phyloP scores from a whole-genome alignment of 441 rosid genomes.

The Melianthus villosus region DNA sequence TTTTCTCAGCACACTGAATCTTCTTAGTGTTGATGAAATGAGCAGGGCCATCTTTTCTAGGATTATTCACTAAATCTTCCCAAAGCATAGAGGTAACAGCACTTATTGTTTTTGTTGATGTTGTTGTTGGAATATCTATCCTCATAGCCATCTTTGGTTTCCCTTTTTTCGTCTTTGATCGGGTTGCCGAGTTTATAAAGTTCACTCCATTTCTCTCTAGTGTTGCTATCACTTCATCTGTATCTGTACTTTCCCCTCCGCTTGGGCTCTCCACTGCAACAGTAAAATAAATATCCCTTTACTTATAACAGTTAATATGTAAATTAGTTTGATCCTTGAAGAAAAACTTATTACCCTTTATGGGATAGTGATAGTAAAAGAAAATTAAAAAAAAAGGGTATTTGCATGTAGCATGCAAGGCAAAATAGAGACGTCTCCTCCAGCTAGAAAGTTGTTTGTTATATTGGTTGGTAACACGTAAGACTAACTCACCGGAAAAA shows the following conservation, averaged over 20 bases:
- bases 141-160: slow-evolving; percentile 64
- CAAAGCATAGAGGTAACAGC: slow-evolving; percentile 51
- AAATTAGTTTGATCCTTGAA: too few relatives aligned
- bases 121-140: slow-evolving; percentile 51
- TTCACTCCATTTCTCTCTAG: slow-evolving; percentile 58
- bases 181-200: slow-evolving; percentile 45
- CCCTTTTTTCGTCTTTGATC: slow-evolving; percentile 54
- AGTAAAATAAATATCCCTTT: too few relatives aligned
- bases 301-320: too few relatives aligned
- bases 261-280: slow-evolving; percentile 25
- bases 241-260: slow-evolving; percentile 21
- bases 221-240: slow-evolving; percentile 57
- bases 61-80: slow-evolving; percentile 73
- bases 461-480: too few relatives aligned
- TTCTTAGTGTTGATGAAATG: slow-evolving; percentile 47
- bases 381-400: too few relatives aligned
- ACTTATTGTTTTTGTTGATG: slow-evolving; percentile 35
- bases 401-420: too few relatives aligned
- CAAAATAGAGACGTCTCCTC: too few relatives aligned
- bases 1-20: slow-evolving; percentile 74
- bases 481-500: too few relatives aligned
- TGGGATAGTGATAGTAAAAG: too few relatives aligned
- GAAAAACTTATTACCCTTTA: too few relatives aligned
- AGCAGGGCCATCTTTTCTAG: slow-evolving; percentile 41
- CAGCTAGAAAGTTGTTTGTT: too few relatives aligned